phyloP scores from a whole-genome alignment of 2,329 filamentous ascomycete genomes.

The Sphaerulina vaccinii region DNA sequence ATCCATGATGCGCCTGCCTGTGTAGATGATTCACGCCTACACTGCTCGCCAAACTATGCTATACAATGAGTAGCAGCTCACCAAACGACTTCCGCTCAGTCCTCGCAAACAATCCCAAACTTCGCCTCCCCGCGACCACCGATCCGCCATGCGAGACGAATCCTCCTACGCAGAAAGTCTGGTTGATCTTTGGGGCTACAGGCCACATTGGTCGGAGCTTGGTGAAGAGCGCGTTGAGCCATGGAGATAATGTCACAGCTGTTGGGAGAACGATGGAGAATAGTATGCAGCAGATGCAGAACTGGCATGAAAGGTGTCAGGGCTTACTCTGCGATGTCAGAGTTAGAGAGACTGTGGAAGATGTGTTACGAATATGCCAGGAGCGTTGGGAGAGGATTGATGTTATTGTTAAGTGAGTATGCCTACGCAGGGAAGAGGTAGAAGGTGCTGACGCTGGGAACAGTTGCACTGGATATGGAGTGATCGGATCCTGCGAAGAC shows the following conservation, averaged over 20 bases:
- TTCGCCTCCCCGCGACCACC: conserved; percentile 74
- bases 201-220: conserved; percentile 93
- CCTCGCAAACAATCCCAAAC: conserved; percentile 26
- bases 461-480: conserved; percentile 84
- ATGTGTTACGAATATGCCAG: conserved; percentile 68
- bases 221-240: conserved; percentile 74
- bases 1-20: not conserved
- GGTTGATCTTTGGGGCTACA: conserved; percentile 96
- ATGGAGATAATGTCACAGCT: conserved; percentile 79
- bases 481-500: conserved; percentile 94
- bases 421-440: no score
- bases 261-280: conserved; percentile 83
- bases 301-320: conserved; percentile 69
- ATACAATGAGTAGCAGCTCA: conserved; percentile 18
- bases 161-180: conserved; percentile 73
- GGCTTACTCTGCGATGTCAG: conserved; percentile 89
- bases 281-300: conserved; percentile 67
- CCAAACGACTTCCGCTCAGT: conserved; percentile 15
- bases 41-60: not conserved
- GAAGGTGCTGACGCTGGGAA: not conserved
- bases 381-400: conserved; percentile 73
- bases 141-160: conserved; percentile 74
- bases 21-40: not conserved
- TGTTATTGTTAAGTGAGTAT: conserved; percentile 71
- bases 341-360: conserved; percentile 71